A percentile compares a stretch with the other conserved stretches of the same genome.
These are phyloP conservation scores for Salmacisia buchloeana DNA, from an alignment of 1,284 basidiomycete genomes.

Conservation along the genomic window DNA sequence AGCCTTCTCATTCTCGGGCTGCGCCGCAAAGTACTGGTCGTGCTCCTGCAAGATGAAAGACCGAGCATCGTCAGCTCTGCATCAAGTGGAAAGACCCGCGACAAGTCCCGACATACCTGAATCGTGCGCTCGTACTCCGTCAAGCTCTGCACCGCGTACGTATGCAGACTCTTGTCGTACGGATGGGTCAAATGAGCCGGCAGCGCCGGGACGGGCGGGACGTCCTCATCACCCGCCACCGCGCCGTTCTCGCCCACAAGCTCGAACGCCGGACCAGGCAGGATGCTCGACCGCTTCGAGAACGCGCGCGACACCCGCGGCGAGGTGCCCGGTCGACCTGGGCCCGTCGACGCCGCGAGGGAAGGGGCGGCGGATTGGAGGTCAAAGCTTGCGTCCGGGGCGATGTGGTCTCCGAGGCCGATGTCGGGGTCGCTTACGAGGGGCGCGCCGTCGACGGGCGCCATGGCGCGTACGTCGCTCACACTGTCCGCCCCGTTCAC, in stretches of 20 bases:
- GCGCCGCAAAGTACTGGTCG: slow-evolving; percentile 36
- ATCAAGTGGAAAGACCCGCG: not conserved
- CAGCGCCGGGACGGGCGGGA: slow-evolving; percentile 27
- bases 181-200: slow-evolving; percentile 20
- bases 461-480: not conserved
- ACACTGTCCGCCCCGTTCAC: not conserved
- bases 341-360: not conserved
- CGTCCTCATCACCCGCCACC: slow-evolving; percentile 15
- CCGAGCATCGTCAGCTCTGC: not conserved
- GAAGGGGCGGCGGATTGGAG: slow-evolving; percentile 27
- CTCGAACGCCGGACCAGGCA: slow-evolving; percentile 38
- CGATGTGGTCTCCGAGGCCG: slow-evolving; percentile 18
- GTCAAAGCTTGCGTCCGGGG: slow-evolving; percentile 38
- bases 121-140: slow-evolving; percentile 44
- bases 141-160: slow-evolving; percentile 42
- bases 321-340: slow-evolving; percentile 11
- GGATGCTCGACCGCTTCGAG: slow-evolving; percentile 33
- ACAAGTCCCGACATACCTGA: slow-evolving; percentile 14
- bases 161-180: slow-evolving; percentile 35
- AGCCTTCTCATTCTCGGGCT: slow-evolving; percentile 24
- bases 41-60: slow-evolving; percentile 24
- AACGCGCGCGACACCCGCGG: slow-evolving; percentile 36
- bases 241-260: slow-evolving; percentile 27
- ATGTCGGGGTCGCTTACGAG: not conserved
- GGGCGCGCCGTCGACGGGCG: not conserved